Evolutionary conservation across 768 basidiomycete genomes (phyloP), one percentile per base, ranked within the genome.

Genomic region (Termitomyces sp.): DNA sequence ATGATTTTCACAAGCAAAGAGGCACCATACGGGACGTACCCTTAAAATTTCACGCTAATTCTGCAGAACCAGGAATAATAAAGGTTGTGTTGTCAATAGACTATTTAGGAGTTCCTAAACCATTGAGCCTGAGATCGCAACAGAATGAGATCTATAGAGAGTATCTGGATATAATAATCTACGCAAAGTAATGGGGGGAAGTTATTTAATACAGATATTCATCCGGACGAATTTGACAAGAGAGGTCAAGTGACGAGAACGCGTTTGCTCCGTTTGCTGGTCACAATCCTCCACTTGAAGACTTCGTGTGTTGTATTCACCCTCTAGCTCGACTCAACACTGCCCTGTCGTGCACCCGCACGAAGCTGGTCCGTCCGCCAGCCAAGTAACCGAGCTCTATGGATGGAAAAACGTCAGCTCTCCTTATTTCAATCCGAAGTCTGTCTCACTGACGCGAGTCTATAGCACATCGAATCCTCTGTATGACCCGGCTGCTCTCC

Each of bases 291-390:
- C 32, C 39, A 59, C 28, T 39, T 51, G 35, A 45, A 39, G 48
- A 46, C 55, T 56, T 47, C 50, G 60, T 52, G 60, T 52, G 34
- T 56, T 57, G 27, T 57, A 40, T 58, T 48, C 56, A 45, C 60
- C 47, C 56, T 55, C 50, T 52, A 59, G 51, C 59, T 64, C 59
- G 59, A 58, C 57, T 46, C 45, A 56, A 37, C 47, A 52, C 56
- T 43, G 49, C 55, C 54, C 54, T 45, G 67, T 80, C 83, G 84
- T 83, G 85, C 84, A 72, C 67, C 67, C 67, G 82, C 83, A 84
- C 85, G 84, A 80, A 80, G 81, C 83, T 84, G 86, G 85, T 82
- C 81, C 79, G 72, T 73, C 75, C 78, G 76, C 78, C 79, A 76
- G 83, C 81, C 77, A 77, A 73, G 77, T 75, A 75, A 79, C 74